A percentile compares a stretch with the other conserved stretches of the same genome.
Evolutionary conservation across 495 filamentous ascomycete species (phyloP).

Genomic region (Xylaria grammica): DNA sequence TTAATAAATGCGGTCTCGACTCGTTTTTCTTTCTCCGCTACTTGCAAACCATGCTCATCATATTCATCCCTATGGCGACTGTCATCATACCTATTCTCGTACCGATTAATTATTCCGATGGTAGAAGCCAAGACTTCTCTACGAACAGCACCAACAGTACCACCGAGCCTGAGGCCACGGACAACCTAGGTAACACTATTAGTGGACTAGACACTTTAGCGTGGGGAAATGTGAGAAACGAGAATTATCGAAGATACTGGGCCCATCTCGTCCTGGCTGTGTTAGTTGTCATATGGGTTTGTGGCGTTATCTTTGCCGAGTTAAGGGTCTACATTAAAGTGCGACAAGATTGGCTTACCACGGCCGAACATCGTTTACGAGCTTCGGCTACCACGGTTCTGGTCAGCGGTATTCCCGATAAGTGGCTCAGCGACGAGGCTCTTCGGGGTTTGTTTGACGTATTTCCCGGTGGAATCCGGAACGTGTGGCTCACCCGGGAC

Average conservation of each 20-base stretch:
- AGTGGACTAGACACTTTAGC: slow-evolving; percentile 79
- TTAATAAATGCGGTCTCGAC: slow-evolving; percentile 93
- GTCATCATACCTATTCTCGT: slow-evolving; percentile 85
- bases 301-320: slow-evolving; percentile 86
- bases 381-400: slow-evolving; percentile 97
- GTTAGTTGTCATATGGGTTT: slow-evolving; percentile 80
- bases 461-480: slow-evolving; percentile 92
- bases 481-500: slow-evolving; percentile 96
- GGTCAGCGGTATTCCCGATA: slow-evolving; percentile 84
- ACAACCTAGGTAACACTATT: slow-evolving; percentile 44
- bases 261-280: slow-evolving; percentile 85
- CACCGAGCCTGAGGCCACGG: slow-evolving; percentile 40
- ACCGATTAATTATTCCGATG: slow-evolving; percentile 78
- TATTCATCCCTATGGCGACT: slow-evolving; percentile 81
- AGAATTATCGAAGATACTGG: slow-evolving; percentile 79
- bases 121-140: slow-evolving; percentile 64
- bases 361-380: slow-evolving; percentile 88
- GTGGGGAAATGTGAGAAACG: slow-evolving; percentile 86
- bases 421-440: slow-evolving; percentile 84
- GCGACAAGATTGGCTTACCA: slow-evolving; percentile 93
- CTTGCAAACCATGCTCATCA: slow-evolving; percentile 88
- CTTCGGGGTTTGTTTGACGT: slow-evolving; percentile 90
- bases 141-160: slow-evolving; percentile 27
- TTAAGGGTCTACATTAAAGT: slow-evolving; percentile 90
- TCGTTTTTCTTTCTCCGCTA: slow-evolving; percentile 98